Conservation (phyloP, 176 grass and related monocot genomes). For the Chrysopogon serrulatus region DNA sequence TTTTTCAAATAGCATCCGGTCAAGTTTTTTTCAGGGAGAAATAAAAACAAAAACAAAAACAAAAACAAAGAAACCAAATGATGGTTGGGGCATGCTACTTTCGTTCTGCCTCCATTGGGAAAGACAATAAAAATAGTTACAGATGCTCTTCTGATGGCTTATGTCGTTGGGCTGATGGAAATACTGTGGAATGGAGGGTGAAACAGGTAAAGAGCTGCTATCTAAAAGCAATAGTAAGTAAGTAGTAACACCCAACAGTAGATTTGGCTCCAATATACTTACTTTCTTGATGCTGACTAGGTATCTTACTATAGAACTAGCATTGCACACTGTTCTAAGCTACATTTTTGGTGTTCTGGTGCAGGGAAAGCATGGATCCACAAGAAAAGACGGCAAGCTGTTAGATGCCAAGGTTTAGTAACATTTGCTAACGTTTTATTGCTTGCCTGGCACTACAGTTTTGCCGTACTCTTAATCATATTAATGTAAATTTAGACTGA, state of each 20-base stretch:
- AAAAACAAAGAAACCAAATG: background rate
- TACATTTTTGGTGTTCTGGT: slow-evolving; percentile 22
- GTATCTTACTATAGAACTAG: slow-evolving; percentile 24
- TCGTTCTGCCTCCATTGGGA: background rate
- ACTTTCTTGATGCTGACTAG: background rate
- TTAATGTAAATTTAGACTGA: slow-evolving; percentile 45
- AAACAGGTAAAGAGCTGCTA: slow-evolving; percentile 1
- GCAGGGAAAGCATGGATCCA: slow-evolving; percentile 68
- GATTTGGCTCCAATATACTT: slow-evolving; percentile 16
- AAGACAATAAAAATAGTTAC: slow-evolving; percentile 1
- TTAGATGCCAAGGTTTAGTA: slow-evolving; percentile 70
- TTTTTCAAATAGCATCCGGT: slow-evolving; percentile 1
- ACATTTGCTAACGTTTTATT: slow-evolving; percentile 18
- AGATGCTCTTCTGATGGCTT: slow-evolving; percentile 6
- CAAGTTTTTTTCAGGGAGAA: background rate
- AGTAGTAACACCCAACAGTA: slow-evolving; percentile 19
- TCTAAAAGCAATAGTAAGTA: background rate
- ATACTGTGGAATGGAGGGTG: slow-evolving; percentile 7
- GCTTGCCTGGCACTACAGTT: slow-evolving; percentile 21
- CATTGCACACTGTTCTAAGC: slow-evolving; percentile 16
- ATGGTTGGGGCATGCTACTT: slow-evolving; percentile 8
- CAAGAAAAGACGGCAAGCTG: slow-evolving; percentile 59
- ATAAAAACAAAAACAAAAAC: background rate
- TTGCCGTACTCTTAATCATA: slow-evolving; percentile 14
- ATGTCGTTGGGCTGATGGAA: background rate